phyloP scores from a whole-genome alignment of 2,329 filamentous ascomycete species.

The Pseudogymnoascus sp. region DNA sequence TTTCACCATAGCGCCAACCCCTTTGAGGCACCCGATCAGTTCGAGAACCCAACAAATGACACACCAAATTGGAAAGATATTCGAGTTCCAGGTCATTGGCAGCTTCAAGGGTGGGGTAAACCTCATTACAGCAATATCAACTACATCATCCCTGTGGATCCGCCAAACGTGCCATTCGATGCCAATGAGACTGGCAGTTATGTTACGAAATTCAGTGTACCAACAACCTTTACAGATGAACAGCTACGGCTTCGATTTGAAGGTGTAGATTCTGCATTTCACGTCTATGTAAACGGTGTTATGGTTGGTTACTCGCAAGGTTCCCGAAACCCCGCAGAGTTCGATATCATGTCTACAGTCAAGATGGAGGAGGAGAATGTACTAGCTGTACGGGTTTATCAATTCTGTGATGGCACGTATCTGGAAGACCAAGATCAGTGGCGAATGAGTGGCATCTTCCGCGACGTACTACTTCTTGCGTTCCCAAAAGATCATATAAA shows the following conservation, averaged over 20 bases:
- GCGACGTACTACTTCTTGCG: constrained; percentile 43
- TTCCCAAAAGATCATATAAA: constrained; percentile 35
- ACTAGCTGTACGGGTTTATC: constrained; percentile 44
- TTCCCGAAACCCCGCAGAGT: constrained; percentile 47
- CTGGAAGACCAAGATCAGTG: constrained; percentile 45
- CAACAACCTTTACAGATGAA: constrained; percentile 32
- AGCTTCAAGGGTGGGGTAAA: constrained; percentile 48
- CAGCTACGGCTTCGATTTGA: constrained; percentile 50
- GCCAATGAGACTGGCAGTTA: constrained; percentile 50
- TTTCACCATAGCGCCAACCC: constrained; percentile 25
- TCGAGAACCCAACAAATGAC: constrained; percentile 25
- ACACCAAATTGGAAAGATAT: constrained; percentile 44
- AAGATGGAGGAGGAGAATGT: constrained; percentile 33
- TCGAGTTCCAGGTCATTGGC: constrained; percentile 49
- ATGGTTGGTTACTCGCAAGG: constrained; percentile 50
- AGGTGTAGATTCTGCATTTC: constrained; percentile 49
- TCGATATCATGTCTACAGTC: constrained; percentile 41
- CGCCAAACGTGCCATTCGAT: constrained; percentile 44
- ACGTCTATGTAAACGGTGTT: constrained; percentile 47
- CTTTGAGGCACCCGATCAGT: constrained; percentile 18
- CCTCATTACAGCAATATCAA: constrained; percentile 47
- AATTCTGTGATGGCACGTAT: constrained; percentile 46
- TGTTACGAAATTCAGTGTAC: constrained; percentile 41
- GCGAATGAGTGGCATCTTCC: constrained; percentile 43
- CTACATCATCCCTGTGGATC: constrained; percentile 47